Evolutionary conservation across 768 basidiomycete genomes (phyloP), one percentile per base, ranked within the genome.

Genomic region (Stropharia rugosoannulata): DNA sequence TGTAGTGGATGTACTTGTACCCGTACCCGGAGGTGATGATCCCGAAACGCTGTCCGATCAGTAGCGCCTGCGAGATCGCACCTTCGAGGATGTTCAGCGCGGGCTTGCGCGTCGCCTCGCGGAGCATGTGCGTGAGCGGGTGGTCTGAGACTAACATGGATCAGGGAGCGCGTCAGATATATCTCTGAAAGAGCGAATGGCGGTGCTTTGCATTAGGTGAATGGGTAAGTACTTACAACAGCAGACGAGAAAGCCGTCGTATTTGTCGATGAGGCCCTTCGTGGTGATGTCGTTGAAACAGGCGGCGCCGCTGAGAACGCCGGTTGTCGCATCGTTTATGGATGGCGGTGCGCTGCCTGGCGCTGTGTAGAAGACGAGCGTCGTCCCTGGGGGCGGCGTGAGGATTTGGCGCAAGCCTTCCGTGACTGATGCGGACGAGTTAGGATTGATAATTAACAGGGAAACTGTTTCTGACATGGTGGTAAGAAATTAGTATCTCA

Each of bases 181-280:
- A 1, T 32, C 9, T 32, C 5, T 7, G 29, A 4, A 6, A 32
- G 29, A 4, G 4, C 22, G 22, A 22, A 32, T 32, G 29, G 9
- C 29, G n/a, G 19, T 11, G 27, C 22, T 29, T 6, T 22, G 27
- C 22, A 3, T 22, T 9, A n/a, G 13, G 15, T 35, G 36, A 8
- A 18, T 16, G 18, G 22, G 16, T 19, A 37, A 29, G 16, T 19
- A 37, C 73, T 59, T 51, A 74, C 71, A 76, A 57, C 74, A 76
- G 62, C 72, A 72, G 22, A 75, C 70, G 27, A 76, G 56, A 53
- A 73, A 73, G 0, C 72, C 74, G 54, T 74, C 74, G 53, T 68
- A 61, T 49, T 60, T 46, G 18, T 71, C 68, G 5, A 72, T 56
- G 15, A 69, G 57, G 4, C 59, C 56, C 47, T 68, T 63, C 0